phyloP scores from a whole-genome alignment of 2,329 filamentous ascomycete genomes.

The Fusarium sp. region DNA sequence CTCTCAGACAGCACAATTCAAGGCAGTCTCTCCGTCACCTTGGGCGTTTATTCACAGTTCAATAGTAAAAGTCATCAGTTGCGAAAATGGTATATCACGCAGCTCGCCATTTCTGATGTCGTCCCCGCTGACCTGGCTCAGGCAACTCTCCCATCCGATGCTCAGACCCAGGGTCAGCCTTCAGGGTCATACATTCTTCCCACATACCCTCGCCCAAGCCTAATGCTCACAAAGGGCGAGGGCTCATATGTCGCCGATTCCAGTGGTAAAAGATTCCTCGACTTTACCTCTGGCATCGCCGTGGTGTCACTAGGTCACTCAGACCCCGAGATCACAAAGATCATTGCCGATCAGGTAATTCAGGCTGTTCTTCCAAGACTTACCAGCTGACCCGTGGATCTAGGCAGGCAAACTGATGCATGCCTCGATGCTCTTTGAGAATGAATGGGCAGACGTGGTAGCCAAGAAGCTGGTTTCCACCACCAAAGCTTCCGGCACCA shows the following conservation, averaged over 20 bases:
- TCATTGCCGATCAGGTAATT: conserved; percentile 10
- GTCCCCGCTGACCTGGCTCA: background rate
- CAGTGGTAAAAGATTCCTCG: conserved; percentile 6
- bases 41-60: background rate
- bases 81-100: background rate
- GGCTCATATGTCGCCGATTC: conserved; percentile 10
- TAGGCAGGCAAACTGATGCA: conserved; percentile 18
- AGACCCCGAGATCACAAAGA: conserved; percentile 7
- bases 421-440: conserved; percentile 13
- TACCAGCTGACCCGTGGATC: background rate
- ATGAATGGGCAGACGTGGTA: conserved; percentile 14
- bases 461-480: conserved; percentile 7
- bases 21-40: background rate
- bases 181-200: conserved; percentile 10
- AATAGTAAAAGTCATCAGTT: background rate
- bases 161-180: background rate
- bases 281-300: conserved; percentile 15
- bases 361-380: background rate
- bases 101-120: background rate
- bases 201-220: conserved; percentile 15
- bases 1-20: background rate
- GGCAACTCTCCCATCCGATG: conserved; percentile 5
- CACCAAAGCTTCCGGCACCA: conserved; percentile 12
- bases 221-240: conserved; percentile 4
- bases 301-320: conserved; percentile 10